Evolutionary conservation across 768 basidiomycete genomes (phyloP), one percentile per base, ranked within the genome.

Genomic region (Agrocybe chaxingu): DNA sequence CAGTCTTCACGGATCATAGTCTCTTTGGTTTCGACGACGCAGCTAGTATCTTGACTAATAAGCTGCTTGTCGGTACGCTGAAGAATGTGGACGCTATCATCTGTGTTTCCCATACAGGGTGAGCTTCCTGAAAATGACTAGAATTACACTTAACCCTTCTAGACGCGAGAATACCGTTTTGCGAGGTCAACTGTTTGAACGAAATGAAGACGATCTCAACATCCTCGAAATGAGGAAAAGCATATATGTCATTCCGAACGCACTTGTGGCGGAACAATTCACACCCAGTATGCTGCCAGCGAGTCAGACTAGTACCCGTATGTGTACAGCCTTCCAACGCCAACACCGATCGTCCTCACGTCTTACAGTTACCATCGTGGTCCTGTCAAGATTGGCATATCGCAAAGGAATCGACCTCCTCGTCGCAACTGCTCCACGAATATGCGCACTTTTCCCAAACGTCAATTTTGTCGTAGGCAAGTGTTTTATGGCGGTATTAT

Each of bases 131-230:
- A 43, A 34, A 13, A 51, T n/a, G 34, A 11, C 16, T 1, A 7
- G 33, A 30, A 40, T 44, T 50, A 36, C 36, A 18, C 51, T 30
- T 13, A 50, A 40, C 29, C 12, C 36, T n/a, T 38, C 13, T 59
- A 98, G 96, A 19, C 92, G 95, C n/a, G 97, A 98, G 70, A 99
- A 98, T 55, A 98, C 95, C 0, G 91, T 95, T 2, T 77, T 99
- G 1, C 78, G 97, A 4, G 92, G 89, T 1, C 78, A 88, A 39
- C 70, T 97, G 2, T 87, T 86, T 42, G 82, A 85, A 54, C 68
- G 66, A 40, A 69, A 67, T 47, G 68, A 75, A 37, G 67, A 72
- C 7, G 71, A 77, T 43, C 70, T 77, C 1, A 69, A 71, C 9
- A 67, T 66, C 32, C 67, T 78, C 3, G 60, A 72, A 33, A 78